These are phyloP conservation scores for Grifola frondosa DNA, from an alignment of 1,284 basidiomycete species.

Conservation along the genomic window DNA sequence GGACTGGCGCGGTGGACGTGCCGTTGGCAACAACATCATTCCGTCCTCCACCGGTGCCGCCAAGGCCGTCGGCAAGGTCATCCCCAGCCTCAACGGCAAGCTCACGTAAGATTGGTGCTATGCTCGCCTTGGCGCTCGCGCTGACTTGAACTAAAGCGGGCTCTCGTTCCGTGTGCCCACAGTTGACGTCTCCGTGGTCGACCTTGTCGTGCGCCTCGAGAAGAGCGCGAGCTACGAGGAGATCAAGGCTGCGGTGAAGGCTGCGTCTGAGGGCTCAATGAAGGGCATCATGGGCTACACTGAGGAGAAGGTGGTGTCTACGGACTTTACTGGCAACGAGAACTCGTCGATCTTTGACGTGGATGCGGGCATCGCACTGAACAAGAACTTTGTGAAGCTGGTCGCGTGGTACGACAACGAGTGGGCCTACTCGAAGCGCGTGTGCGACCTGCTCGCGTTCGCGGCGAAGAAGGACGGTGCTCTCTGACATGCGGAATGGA, in stretches of 20 bases:
- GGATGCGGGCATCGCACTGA: conserved; percentile 90
- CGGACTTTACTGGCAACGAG: conserved; percentile 85
- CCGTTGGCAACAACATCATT: conserved; percentile 98
- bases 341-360: conserved; percentile 90
- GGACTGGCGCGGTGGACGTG: conserved; percentile 97
- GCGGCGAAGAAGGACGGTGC: conserved; percentile 73
- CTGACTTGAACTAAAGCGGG: too few relatives aligned
- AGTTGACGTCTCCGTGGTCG: conserved; percentile 96
- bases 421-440: conserved; percentile 95
- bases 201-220: conserved; percentile 93
- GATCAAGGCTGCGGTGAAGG: conserved; percentile 89
- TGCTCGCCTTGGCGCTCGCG: too few relatives aligned
- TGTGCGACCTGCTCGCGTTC: conserved; percentile 87
- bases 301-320: conserved; percentile 94
- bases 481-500: conserved; percentile 14
- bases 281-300: conserved; percentile 95
- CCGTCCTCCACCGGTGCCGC: conserved; percentile 99
- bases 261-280: conserved; percentile 70
- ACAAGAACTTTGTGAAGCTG: conserved; percentile 93
- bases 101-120: too few relatives aligned
- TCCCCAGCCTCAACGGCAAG: conserved; percentile 96
- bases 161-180: conserved; percentile 98
- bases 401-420: conserved; percentile 97
- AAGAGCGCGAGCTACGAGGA: conserved; percentile 86
- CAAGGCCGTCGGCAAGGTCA: conserved; percentile 99